Percentiles rank a stretch among this genome's conserved stretches.
Evolutionary conservation across 768 basidiomycete genomes (phyloP).

Genomic region (Sarcodon sp.): DNA sequence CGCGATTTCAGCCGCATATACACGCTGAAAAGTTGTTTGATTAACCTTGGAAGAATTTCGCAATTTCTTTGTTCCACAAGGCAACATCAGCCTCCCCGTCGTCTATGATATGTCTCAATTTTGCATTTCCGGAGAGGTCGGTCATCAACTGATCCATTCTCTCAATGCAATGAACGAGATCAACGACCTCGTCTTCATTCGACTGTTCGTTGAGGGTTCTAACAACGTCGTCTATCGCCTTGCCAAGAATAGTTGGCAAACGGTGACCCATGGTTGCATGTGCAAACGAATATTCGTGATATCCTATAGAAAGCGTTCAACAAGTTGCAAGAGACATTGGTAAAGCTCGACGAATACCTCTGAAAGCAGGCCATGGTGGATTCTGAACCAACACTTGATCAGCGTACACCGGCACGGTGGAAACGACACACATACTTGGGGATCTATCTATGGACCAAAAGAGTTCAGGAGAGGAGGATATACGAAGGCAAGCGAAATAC

Average conservation of each 20-base stretch:
- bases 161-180: conserved; percentile 77
- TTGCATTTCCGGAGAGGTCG: conserved; percentile 74
- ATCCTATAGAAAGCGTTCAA: neutral
- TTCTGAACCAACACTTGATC: conserved; percentile 45
- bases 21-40: neutral
- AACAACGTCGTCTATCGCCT: conserved; percentile 87
- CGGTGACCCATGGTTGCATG: conserved; percentile 96
- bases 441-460: too few species aligned
- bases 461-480: neutral
- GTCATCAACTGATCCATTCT: conserved; percentile 86
- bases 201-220: conserved; percentile 81
- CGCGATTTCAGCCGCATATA: neutral
- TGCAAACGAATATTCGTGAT: conserved; percentile 67
- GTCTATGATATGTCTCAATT: conserved; percentile 79
- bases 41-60: conserved; percentile 82
- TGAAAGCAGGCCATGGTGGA: conserved; percentile 73
- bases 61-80: conserved; percentile 96
- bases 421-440: neutral
- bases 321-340: neutral
- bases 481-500: conserved; percentile 16
- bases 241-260: conserved; percentile 89
- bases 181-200: conserved; percentile 71
- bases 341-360: conserved; percentile 24
- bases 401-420: conserved; percentile 26
- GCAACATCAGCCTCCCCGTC: conserved; percentile 88